phyloP scores from a whole-genome alignment of 2,329 filamentous ascomycete genomes.

The Calonectria honghensis region DNA sequence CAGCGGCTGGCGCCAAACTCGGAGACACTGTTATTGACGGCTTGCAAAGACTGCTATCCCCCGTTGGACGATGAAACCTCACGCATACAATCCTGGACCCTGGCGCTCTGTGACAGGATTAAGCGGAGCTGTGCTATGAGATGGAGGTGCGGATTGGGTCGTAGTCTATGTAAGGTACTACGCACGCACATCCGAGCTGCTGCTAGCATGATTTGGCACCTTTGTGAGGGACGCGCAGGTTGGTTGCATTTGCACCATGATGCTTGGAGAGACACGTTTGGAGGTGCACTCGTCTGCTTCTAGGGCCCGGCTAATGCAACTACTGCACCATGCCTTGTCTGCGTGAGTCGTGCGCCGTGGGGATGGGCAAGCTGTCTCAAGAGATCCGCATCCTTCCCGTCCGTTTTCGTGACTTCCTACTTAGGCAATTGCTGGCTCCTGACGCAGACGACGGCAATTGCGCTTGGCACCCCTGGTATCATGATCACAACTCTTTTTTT shows the following conservation, averaged over 20 bases:
- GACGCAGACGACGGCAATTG: slow-evolving; percentile 27
- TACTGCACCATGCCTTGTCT: slow-evolving; percentile 13
- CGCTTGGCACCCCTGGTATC: slow-evolving; percentile 24
- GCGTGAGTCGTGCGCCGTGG: not conserved
- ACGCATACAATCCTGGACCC: slow-evolving; percentile 50
- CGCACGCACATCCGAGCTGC: slow-evolving; percentile 17
- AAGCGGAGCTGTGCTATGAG: slow-evolving; percentile 23
- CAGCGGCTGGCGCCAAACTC: slow-evolving; percentile 41
- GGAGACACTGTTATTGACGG: slow-evolving; percentile 35
- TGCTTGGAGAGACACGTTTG: slow-evolving; percentile 9
- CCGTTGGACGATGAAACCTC: slow-evolving; percentile 53
- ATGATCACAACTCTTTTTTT: slow-evolving; percentile 20
- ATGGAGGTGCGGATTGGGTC: slow-evolving; percentile 32
- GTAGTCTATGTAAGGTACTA: slow-evolving; percentile 34
- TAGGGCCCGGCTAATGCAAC: slow-evolving; percentile 1
- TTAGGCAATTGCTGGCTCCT: slow-evolving; percentile 18
- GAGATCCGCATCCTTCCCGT: slow-evolving; percentile 24
- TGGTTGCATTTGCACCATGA: slow-evolving; percentile 27
- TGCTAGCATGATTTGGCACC: slow-evolving; percentile 14
- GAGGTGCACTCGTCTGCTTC: slow-evolving; percentile 7
- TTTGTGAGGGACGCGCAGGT: slow-evolving; percentile 12
- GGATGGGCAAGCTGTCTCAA: slow-evolving; percentile 7
- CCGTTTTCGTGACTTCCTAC: slow-evolving; percentile 22
- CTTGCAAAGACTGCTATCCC: slow-evolving; percentile 40
- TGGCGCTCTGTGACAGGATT: slow-evolving; percentile 26